Evolutionary conservation across 2,329 filamentous ascomycete species (phyloP), one percentile per base, ranked within the genome.

Genomic region (Talaromyces amestolkiae): DNA sequence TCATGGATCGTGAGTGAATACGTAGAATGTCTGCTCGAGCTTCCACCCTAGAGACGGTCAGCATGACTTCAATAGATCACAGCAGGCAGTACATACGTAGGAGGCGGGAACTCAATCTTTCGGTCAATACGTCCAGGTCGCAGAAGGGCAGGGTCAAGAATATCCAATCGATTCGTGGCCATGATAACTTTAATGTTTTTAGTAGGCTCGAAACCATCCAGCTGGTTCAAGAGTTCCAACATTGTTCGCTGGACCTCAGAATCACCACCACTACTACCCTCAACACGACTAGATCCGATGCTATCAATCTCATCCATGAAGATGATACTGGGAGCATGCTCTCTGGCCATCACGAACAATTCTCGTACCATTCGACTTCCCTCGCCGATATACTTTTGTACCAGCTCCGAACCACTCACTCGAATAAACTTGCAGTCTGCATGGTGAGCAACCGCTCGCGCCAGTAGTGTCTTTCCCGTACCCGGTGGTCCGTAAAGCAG

Each of bases 131-230:
- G 91, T 61, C 95, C 95, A n/a, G 95, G 95, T 72, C 95, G 90
- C 71, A 99, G 85, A 53, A 99, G 86, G 1, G 95, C 95, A 2
- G 95, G 95, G 78, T 99, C 95, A 56, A 99, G 87, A 69, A 99
- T 98, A 74, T 99, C 95, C 69, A 99, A 87, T 77, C 95, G 91
- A 81, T 99, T 99, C 58, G 95, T 99, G 63, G 95, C 95, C 94
- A 99, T 99, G 82, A 99, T 96, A 78, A 99, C 92, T 81, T 99
- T 99, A 88, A 99, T 99, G 82, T 98, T 98, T 85, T 99, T 99
- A 56, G 94, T 98, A 6, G 95, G 95, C 81, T 98, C 95, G 80
- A 99, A 99, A 60, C 95, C 95, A 77, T 99, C 95, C 67, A 99
- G 87, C 84, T 99, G 95, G 83, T 99, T 99, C 70, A 99, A 88